Evolutionary conservation across 139 green algal species (phyloP).

Genomic region (Pleodorina starrii): DNA sequence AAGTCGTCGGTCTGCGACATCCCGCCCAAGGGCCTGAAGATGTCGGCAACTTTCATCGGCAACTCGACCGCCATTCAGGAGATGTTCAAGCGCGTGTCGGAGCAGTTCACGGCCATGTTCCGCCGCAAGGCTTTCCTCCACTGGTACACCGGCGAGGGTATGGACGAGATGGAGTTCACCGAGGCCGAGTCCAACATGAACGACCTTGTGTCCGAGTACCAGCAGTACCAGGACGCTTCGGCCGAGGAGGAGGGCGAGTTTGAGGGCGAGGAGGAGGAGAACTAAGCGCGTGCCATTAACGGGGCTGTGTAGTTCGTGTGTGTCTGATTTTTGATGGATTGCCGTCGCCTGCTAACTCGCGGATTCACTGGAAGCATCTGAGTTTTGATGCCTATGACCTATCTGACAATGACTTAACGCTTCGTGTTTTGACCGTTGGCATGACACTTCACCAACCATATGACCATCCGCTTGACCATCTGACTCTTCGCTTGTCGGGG

Average conservation of each 20-base stretch:
- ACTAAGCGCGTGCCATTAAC: too few relatives aligned
- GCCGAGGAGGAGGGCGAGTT: slow-evolving; percentile 92
- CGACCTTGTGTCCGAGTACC: slow-evolving; percentile 97
- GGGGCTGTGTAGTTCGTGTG: too few relatives aligned
- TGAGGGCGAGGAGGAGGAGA: slow-evolving; percentile 60
- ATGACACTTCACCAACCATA: too few relatives aligned
- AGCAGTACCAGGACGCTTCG: slow-evolving; percentile 98
- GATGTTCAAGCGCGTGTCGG: slow-evolving; percentile 94
- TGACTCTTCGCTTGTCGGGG: too few relatives aligned
- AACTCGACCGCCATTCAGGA: slow-evolving; percentile 97
- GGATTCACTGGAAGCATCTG: too few relatives aligned
- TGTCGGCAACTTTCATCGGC: slow-evolving; percentile 96
- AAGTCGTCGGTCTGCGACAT: slow-evolving; percentile 98
- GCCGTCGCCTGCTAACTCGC: too few relatives aligned
- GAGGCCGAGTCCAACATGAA: slow-evolving; percentile 91
- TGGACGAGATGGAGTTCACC: slow-evolving; percentile 99
- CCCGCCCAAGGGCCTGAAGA: slow-evolving; percentile 96
- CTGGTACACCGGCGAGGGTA: slow-evolving; percentile 98
- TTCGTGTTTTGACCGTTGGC: too few relatives aligned
- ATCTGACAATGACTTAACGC: too few relatives aligned
- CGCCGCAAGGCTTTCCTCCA: slow-evolving; percentile 97
- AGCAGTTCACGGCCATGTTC: slow-evolving; percentile 99
- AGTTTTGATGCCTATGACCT: too few relatives aligned
- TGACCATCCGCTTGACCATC: too few relatives aligned
- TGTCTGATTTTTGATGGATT: too few relatives aligned